Percentiles rank a stretch among this genome's conserved stretches.
Evolutionary conservation across 768 basidiomycete genomes (phyloP).

Genomic region (Cantharellus cinnabarinus): DNA sequence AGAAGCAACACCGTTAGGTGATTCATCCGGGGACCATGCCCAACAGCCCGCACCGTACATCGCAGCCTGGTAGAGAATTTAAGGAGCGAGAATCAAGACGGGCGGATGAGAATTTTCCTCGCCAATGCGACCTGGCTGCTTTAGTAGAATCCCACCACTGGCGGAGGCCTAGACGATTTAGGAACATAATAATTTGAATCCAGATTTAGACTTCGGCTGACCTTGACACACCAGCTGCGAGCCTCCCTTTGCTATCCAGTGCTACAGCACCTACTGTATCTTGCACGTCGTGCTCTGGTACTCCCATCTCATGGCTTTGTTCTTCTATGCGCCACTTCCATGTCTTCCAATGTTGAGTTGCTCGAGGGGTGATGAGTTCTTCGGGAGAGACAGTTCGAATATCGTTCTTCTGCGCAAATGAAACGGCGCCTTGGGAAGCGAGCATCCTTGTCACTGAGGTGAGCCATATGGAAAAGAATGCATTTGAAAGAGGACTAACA

Average conservation of each 20-base stretch:
- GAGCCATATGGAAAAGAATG: no score
- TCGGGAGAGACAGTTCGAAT: conserved; percentile 22
- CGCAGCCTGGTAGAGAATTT: conserved; percentile 30
- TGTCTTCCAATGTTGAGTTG: conserved; percentile 25
- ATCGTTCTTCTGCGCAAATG: conserved; percentile 25
- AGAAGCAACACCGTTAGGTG: conserved; percentile 29
- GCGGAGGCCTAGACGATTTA: not conserved
- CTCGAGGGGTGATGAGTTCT: conserved; percentile 29
- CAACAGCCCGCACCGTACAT: conserved; percentile 59
- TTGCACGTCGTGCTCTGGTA: conserved; percentile 20
- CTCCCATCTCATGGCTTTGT: not conserved
- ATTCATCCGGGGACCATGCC: conserved; percentile 20
- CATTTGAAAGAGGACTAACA: conserved; percentile 23
- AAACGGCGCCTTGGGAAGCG: conserved; percentile 37
- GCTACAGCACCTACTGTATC: conserved; percentile 73
- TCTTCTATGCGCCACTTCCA: not conserved
- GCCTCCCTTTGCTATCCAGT: conserved; percentile 20
- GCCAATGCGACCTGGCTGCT: conserved; percentile 51
- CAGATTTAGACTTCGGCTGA: not conserved
- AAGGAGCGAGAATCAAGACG: no score
- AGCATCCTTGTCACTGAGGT: conserved; percentile 25
- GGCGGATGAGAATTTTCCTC: conserved; percentile 26
- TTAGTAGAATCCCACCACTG: conserved; percentile 66
- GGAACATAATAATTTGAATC: not conserved
- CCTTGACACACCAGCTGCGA: conserved; percentile 16